phyloP scores from a whole-genome alignment of 108 stramenopile species.

The Epithemia pelagica region DNA sequence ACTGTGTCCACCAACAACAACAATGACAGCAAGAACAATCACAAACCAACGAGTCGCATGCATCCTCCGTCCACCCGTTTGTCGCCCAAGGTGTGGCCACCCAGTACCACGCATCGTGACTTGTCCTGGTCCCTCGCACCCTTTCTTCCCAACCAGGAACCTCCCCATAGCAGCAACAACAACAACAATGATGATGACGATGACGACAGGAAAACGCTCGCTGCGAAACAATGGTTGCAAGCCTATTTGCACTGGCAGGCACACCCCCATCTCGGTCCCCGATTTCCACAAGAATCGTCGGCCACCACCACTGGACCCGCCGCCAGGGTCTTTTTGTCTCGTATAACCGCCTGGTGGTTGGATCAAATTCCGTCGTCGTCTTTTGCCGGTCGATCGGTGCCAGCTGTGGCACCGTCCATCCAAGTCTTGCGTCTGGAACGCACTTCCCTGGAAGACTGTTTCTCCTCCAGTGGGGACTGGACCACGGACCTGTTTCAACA shows the following conservation, averaged over 20 bases:
- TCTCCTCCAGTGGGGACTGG: too few relatives aligned
- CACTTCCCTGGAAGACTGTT: slow-evolving; percentile 1
- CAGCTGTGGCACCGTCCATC: neutral
- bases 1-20: neutral
- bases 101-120: neutral
- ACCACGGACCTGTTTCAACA: neutral
- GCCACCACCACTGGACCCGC: neutral
- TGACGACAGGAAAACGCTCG: neutral
- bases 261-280: neutral
- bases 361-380: neutral
- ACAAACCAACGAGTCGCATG: neutral
- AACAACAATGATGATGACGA: neutral
- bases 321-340: neutral
- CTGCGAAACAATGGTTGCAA: neutral
- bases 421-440: neutral
- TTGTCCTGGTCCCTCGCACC: neutral
- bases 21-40: neutral
- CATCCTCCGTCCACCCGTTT: neutral
- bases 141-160: neutral
- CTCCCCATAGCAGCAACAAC: neutral
- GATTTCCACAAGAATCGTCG: neutral
- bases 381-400: neutral
- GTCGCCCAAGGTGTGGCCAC: neutral
- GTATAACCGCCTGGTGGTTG: neutral
- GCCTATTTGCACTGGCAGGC: neutral